Conservation (phyloP, 2,329 filamentous ascomycete species). For the Dactylonectria estremocensis region DNA sequence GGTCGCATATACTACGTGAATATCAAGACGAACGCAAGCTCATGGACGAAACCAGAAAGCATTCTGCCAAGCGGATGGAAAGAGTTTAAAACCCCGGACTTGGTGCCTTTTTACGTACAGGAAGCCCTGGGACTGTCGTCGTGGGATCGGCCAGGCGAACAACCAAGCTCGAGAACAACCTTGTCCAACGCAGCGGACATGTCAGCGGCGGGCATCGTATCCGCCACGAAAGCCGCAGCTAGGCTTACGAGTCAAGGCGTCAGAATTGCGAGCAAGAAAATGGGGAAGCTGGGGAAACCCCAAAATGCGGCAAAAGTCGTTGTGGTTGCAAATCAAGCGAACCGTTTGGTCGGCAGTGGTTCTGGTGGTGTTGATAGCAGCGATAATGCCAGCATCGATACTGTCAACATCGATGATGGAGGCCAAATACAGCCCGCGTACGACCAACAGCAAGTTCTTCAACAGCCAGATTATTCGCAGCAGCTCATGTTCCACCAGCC, state of each 20-base stretch:
- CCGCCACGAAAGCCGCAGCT: slow-evolving; percentile 41
- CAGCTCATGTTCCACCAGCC: too few species aligned
- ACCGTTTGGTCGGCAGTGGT: slow-evolving; percentile 20
- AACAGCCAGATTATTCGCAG: too few species aligned
- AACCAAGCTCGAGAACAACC: slow-evolving; percentile 31
- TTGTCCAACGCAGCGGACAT: slow-evolving; percentile 23
- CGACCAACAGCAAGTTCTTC: background rate
- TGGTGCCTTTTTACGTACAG: slow-evolving; percentile 46
- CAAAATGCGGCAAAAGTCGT: slow-evolving; percentile 47
- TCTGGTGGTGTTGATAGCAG: slow-evolving; percentile 28
- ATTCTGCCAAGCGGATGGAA: slow-evolving; percentile 46
- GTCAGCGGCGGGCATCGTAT: slow-evolving; percentile 18
- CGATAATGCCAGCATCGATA: slow-evolving; percentile 22
- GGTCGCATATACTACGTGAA: slow-evolving; percentile 47
- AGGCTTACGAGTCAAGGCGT: slow-evolving; percentile 32
- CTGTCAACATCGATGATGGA: slow-evolving; percentile 12
- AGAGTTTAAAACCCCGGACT: slow-evolving; percentile 46
- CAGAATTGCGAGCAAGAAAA: slow-evolving; percentile 31
- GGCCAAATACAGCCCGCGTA: slow-evolving; percentile 16
- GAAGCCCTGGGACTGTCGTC: slow-evolving; percentile 45
- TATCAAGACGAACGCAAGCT: slow-evolving; percentile 35
- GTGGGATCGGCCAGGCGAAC: slow-evolving; percentile 50
- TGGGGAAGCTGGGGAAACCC: slow-evolving; percentile 47
- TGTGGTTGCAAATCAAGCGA: slow-evolving; percentile 31
- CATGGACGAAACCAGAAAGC: slow-evolving; percentile 45